Evolutionary conservation across 2,329 filamentous ascomycete genomes (phyloP).

Genomic region (Monilinia fructicola): DNA sequence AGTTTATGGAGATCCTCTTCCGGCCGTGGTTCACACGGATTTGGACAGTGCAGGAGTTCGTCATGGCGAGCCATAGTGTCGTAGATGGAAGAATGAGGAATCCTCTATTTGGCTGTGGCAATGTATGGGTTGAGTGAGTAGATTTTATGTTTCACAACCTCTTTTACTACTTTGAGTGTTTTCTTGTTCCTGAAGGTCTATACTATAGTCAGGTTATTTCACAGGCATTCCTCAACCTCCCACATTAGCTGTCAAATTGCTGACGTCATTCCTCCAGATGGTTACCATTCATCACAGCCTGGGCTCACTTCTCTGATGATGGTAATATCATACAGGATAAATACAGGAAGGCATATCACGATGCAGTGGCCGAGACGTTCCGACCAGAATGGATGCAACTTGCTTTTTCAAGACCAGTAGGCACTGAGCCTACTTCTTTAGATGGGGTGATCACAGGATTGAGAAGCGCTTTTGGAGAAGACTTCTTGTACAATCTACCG

Average conservation of each 20-base stretch:
- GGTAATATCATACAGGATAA: not conserved
- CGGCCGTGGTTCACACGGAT: conserved; percentile 25
- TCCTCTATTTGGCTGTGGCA: conserved; percentile 17
- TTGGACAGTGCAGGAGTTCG: conserved; percentile 27
- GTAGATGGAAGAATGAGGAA: conserved; percentile 17
- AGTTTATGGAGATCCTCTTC: conserved; percentile 9
- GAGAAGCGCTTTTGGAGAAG: not conserved
- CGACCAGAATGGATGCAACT: conserved; percentile 12
- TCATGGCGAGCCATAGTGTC: conserved; percentile 8
- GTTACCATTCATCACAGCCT: conserved; percentile 17
- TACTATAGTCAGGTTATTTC: not conserved
- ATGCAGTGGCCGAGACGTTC: conserved; percentile 13
- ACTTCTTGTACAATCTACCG: not conserved
- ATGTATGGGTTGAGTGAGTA: conserved; percentile 17
- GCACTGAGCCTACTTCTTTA: not conserved
- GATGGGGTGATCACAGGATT: conserved; percentile 1
- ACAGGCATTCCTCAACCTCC: no score
- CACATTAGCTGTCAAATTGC: not conserved
- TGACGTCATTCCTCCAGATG: conserved; percentile 1
- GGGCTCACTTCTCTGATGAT: conserved; percentile 15
- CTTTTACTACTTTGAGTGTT: no score
- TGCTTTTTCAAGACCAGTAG: not conserved
- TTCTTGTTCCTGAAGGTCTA: no score
- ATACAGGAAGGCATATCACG: conserved; percentile 2
- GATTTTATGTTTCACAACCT: not conserved